Base-by-base conservation (phyloP, 257 asterid species). In the Lycium ferocissimum region DNA sequence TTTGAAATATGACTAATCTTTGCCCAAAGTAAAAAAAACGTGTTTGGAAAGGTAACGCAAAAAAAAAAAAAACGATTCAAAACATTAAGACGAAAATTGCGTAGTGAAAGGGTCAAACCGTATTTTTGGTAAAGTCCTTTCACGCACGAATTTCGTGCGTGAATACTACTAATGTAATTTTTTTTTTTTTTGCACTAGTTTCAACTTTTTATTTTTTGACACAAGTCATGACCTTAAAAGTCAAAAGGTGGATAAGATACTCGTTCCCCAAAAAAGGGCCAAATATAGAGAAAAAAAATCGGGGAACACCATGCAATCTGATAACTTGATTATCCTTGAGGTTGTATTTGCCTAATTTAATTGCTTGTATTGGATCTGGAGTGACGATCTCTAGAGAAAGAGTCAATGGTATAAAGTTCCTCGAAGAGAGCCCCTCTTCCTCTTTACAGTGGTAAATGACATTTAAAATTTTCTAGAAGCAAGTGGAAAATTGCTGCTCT, bases 281-380 rank as follows among this genome's bases (percentile, higher is more conserved):
- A 49, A 40, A 12, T 33, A 75, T 49, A 20, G 43, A 73, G 5
- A 47, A 73, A 22, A 73, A 73, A 40, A 47, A 22, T 75, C 6
- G 20, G 43, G 0, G 43, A 14, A 75, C 22, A 3, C 20, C 56
- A 35, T 20, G 43, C 37, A 47, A 49, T 49, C 43, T 73, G 61
- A 73, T 47, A 20, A 72, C 80, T 72, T 72, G 61, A 54, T 3
- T 45, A n/a, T 73, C 7, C 40, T 53, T 73, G 11, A 20, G 61
- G 61, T 47, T 73, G 58, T 45, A 73, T 73, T 73, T 47, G 13
- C 81, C 43, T 73, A n/a, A 47, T 20, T 47, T 45, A 47, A 73
- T 73, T 73, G 40, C 40, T 40, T 73, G 43, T 47, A 73, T 26
- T 20, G 61, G 57, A 73, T 73, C 58, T 73, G 38, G 43, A 13